phyloP scores from a whole-genome alignment of 2,329 filamentous ascomycete species.

The Penicillium sp. region DNA sequence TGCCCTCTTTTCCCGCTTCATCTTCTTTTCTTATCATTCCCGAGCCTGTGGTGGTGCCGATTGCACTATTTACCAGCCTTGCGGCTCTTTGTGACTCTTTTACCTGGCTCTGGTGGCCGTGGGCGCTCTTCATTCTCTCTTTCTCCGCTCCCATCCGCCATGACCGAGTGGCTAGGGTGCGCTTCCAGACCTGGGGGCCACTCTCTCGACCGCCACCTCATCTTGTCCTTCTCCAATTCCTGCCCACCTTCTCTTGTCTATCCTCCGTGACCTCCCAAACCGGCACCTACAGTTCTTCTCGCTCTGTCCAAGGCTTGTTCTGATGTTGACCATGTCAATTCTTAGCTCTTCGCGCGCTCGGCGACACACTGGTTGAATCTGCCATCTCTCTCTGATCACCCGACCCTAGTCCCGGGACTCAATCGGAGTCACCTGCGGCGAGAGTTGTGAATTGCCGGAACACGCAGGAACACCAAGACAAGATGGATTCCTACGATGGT shows the following conservation, averaged over 20 bases:
- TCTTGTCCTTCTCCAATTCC: slow-evolving; percentile 24
- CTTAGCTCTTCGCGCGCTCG: slow-evolving; percentile 33
- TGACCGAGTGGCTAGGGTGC: slow-evolving; percentile 15
- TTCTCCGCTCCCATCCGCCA: slow-evolving; percentile 17
- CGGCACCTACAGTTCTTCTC: slow-evolving; percentile 12
- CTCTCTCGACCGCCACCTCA: slow-evolving; percentile 19
- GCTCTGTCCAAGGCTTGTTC: slow-evolving; percentile 26
- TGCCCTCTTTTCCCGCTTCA: slow-evolving; percentile 16
- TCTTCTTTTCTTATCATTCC: slow-evolving; percentile 11
- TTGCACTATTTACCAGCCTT: slow-evolving; percentile 21
- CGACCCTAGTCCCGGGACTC: background rate
- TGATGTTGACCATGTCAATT: slow-evolving; percentile 39
- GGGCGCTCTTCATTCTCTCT: slow-evolving; percentile 18
- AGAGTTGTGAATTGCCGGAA: slow-evolving; percentile 2
- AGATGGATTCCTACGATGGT: slow-evolving; percentile 50
- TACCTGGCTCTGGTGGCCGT: slow-evolving; percentile 10
- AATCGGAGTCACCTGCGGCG: slow-evolving; percentile 2
- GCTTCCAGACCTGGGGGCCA: slow-evolving; percentile 13
- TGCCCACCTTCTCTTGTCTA: slow-evolving; percentile 20
- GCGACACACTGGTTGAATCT: slow-evolving; percentile 3
- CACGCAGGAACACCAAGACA: background rate
- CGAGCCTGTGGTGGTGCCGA: slow-evolving; percentile 15
- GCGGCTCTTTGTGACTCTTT: slow-evolving; percentile 16
- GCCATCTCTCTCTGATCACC: background rate
- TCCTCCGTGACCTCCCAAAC: slow-evolving; percentile 24